A percentile compares a stretch with the other conserved stretches of the same genome.
phyloP scores from a whole-genome alignment of 2,329 filamentous ascomycete genomes.

The Cercospora sojina region DNA sequence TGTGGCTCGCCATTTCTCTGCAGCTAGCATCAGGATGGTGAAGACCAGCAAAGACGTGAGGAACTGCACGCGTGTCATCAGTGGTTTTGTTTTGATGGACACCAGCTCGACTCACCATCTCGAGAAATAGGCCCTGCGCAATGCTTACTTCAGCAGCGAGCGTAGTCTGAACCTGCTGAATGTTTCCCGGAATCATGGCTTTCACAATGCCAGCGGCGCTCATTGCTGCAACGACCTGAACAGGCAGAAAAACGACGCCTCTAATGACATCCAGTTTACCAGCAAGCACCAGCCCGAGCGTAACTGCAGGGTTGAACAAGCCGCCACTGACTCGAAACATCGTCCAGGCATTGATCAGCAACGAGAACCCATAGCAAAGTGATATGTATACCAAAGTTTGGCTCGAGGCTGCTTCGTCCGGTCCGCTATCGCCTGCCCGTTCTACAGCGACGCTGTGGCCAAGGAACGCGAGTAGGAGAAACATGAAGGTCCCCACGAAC shows the following conservation, averaged over 20 bases:
- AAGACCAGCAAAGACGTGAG: slow-evolving; percentile 36
- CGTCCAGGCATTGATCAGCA: slow-evolving; percentile 36
- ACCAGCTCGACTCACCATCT: slow-evolving; percentile 30
- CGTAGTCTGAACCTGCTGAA: slow-evolving; percentile 33
- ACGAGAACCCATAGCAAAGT: slow-evolving; percentile 33
- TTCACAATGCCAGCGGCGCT: slow-evolving; percentile 34
- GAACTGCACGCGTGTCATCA: slow-evolving; percentile 27
- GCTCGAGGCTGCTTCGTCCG: slow-evolving; percentile 24
- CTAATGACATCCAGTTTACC: slow-evolving; percentile 28
- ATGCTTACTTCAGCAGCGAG: slow-evolving; percentile 31
- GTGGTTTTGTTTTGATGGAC: neutral
- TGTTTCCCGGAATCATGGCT: slow-evolving; percentile 34
- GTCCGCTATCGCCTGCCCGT: slow-evolving; percentile 23
- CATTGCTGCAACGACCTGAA: slow-evolving; percentile 36
- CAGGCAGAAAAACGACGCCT: slow-evolving; percentile 32
- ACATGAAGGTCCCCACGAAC: slow-evolving; percentile 40
- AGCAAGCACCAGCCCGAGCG: slow-evolving; percentile 34
- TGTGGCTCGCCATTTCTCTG: slow-evolving; percentile 36
- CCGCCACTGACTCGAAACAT: slow-evolving; percentile 36
- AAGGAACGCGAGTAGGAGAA: slow-evolving; percentile 38
- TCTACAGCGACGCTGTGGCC: slow-evolving; percentile 32
- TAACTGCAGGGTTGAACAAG: slow-evolving; percentile 37
- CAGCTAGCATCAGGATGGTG: slow-evolving; percentile 38
- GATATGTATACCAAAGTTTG: slow-evolving; percentile 36
- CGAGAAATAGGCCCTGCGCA: slow-evolving; percentile 37